phyloP scores from a whole-genome alignment of 352 stramenopile species.

The Thraustotheca clavata region DNA sequence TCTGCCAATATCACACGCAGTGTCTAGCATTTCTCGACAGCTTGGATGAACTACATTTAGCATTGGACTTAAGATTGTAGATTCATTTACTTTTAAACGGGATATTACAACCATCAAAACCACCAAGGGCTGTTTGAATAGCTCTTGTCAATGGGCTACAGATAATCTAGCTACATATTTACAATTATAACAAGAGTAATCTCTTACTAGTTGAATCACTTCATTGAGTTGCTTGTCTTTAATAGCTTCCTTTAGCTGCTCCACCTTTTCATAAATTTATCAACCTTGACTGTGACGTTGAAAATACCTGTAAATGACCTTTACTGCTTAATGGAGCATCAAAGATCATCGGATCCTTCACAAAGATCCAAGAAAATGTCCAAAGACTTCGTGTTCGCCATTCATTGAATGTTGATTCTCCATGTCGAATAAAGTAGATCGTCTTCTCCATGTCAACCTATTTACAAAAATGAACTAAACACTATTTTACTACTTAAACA shows the following conservation, averaged over 20 bases:
- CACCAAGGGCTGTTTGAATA: slow-evolving; percentile 65
- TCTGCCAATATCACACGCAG: slow-evolving; percentile 70
- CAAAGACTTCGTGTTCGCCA: slow-evolving; percentile 68
- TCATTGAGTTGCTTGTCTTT: slow-evolving; percentile 11
- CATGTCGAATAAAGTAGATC: slow-evolving; percentile 81
- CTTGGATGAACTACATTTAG: slow-evolving; percentile 46
- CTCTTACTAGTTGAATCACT: slow-evolving; percentile 39
- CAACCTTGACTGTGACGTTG: not conserved
- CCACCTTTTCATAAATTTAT: not conserved
- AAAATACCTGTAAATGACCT: slow-evolving; percentile 51
- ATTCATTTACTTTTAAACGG: slow-evolving; percentile 66
- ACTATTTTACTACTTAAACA: too few species aligned
- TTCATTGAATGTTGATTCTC: slow-evolving; percentile 83
- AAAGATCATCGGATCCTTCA: slow-evolving; percentile 79
- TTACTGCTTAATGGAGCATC: slow-evolving; percentile 67
- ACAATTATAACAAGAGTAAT: not conserved
- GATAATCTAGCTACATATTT: slow-evolving; percentile 41
- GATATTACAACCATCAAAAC: slow-evolving; percentile 42
- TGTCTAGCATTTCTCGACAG: slow-evolving; percentile 80
- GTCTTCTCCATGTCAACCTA: slow-evolving; percentile 50
- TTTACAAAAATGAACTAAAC: too few species aligned
- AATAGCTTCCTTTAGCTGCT: slow-evolving; percentile 48
- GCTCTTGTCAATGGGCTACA: slow-evolving; percentile 74
- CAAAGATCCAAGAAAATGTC: slow-evolving; percentile 81
- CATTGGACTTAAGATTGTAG: not conserved